These are phyloP conservation scores for Xylariales sp. DNA, from an alignment of 2,329 filamentous ascomycete species.

Conservation along the genomic window DNA sequence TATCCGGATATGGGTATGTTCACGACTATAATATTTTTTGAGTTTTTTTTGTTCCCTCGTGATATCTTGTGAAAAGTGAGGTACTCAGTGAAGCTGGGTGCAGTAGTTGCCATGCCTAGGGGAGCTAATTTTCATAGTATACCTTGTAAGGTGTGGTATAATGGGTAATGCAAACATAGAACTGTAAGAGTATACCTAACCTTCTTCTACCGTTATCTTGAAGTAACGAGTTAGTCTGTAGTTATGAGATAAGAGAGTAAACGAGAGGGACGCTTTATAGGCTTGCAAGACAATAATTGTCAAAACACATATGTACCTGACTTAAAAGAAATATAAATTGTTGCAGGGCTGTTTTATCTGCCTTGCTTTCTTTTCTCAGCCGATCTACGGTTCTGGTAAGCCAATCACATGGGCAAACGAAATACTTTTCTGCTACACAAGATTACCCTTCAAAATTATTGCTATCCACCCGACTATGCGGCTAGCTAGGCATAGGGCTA, in stretches of 20 bases:
- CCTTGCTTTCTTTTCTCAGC: not conserved
- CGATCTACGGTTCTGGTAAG: not conserved
- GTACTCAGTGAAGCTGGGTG: not conserved
- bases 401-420: not conserved
- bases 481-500: not conserved
- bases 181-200: no score
- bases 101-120: no score
- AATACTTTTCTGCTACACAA: not conserved
- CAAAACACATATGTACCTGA: no score
- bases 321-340: not conserved
- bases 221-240: not conserved
- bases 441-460: not conserved
- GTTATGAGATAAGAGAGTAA: not conserved
- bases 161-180: no score
- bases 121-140: no score
- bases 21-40: conserved; percentile 7
- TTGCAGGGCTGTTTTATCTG: not conserved
- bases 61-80: not conserved
- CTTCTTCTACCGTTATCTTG: no score
- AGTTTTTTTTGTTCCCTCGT: not conserved
- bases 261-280: no score
- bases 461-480: not conserved
- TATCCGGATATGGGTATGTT: conserved; percentile 33
- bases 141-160: no score
- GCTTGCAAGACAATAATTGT: not conserved